Base-by-base conservation (phyloP, 371 early-diverging fungal genomes). In the Circinella umbellata region DNA sequence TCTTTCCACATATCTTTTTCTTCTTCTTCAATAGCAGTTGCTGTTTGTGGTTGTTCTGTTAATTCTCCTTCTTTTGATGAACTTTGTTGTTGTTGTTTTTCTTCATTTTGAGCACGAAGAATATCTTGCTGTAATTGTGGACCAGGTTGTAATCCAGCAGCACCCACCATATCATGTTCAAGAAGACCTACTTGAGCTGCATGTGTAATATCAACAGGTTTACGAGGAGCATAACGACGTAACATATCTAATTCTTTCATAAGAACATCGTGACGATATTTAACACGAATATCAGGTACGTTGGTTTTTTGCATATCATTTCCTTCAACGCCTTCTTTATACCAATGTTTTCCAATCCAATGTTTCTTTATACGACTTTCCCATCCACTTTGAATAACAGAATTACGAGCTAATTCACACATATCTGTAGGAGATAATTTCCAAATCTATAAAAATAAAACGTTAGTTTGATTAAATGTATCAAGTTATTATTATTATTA, bases 401-500 rank as follows among this genome's bases (percentile, higher is more conserved):
- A 94, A 84, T 99, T 98, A 60, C 97, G 87, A 0, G 99, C 96
- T 71, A 99, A 82, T 81, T 99, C 99, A 77, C 99, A 98, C 97
- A 98, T 98, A 75, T 99, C 99, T 0, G 94, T 89, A 17, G 92
- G 82, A 5, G 96, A 94, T 36, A 98, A 77, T 73, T 97, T 99
- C 95, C 97, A 99, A 68, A 99, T 98, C 90, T 74, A 49, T 38
- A 8, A n/a, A 9, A 18, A 3, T 34, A 8, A 34, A 38, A 20
- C 20, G 13, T 34, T 62, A 5, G 3, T 20, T 49, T 48, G 8
- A 14, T 49, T 49, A 49, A 11, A 49, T 8, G 9, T 8, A 49
- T 49, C 10, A 15, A n/a, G 4, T 4, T 51, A 4, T 51, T 15
- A 5, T 3, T 15, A 17, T 51, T 51, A 8, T 51, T 15, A 4